These are phyloP conservation scores for Clarireedia monteithiana DNA, from an alignment of 2,329 filamentous ascomycete genomes.

Conservation along the genomic window DNA sequence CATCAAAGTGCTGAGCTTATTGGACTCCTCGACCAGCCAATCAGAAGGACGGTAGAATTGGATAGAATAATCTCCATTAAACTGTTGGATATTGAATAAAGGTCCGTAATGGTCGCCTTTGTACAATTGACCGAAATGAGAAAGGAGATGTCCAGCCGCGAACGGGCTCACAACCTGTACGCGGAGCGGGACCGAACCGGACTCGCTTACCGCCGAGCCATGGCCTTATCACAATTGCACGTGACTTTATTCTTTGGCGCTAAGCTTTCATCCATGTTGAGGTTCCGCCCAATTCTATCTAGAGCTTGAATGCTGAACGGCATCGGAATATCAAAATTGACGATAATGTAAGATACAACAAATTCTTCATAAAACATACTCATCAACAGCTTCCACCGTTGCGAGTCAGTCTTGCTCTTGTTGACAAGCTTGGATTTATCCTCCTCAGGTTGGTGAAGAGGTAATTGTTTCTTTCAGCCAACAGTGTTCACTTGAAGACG, in stretches of 20 bases:
- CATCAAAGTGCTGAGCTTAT: too few species aligned
- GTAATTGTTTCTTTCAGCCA: conserved; percentile 3
- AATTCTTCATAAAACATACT: background rate
- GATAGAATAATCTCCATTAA: too few species aligned
- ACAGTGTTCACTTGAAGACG: conserved; percentile 7
- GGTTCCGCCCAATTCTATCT: conserved; percentile 4
- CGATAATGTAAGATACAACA: conserved; percentile 4
- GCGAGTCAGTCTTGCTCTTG: background rate
- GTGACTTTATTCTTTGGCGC: background rate
- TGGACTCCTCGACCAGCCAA: too few species aligned
- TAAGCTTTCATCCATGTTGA: conserved; percentile 10
- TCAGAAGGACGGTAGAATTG: too few species aligned
- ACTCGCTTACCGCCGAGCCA: background rate
- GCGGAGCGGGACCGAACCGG: too few species aligned
- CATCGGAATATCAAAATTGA: conserved; percentile 6
- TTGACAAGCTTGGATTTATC: background rate
- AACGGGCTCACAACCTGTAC: too few species aligned
- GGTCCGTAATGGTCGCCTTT: too few species aligned
- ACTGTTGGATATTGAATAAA: too few species aligned
- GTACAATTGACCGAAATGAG: too few species aligned
- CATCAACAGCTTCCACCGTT: background rate
- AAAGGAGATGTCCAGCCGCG: too few species aligned
- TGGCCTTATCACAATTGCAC: background rate
- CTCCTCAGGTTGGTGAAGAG: background rate
- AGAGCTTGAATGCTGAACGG: conserved; percentile 5